phyloP scores from a whole-genome alignment of 768 basidiomycete genomes.

The Terana coerulea region DNA sequence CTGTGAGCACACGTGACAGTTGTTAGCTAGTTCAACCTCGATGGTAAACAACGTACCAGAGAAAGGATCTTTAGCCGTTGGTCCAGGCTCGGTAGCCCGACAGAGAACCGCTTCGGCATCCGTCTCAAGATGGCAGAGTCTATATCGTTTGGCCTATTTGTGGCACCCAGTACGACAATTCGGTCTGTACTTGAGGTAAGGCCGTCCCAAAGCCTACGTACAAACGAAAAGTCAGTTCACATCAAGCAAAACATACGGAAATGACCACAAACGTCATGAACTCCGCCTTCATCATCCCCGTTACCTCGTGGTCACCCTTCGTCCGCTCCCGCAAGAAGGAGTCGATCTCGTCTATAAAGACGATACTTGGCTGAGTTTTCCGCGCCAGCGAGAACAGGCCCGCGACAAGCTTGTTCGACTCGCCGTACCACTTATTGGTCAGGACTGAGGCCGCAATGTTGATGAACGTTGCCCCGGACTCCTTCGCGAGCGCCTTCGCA shows the following conservation, averaged over 20 bases:
- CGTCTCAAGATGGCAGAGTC: conserved; percentile 84
- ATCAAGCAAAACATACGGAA: not conserved
- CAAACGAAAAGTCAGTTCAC: not conserved
- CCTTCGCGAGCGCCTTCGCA: conserved; percentile 97
- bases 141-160: conserved; percentile 92
- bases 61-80: conserved; percentile 83
- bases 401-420: conserved; percentile 93
- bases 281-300: conserved; percentile 97
- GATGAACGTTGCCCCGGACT: conserved; percentile 96
- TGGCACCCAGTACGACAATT: conserved; percentile 90
- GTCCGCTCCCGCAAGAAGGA: conserved; percentile 88
- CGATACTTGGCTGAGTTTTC: conserved; percentile 92
- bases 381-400: conserved; percentile 91
- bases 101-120: conserved; percentile 96
- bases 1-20: conserved; percentile 33
- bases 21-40: not conserved
- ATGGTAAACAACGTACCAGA: conserved; percentile 45
- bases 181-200: conserved; percentile 75
- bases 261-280: conserved; percentile 76
- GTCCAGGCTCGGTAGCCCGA: conserved; percentile 71
- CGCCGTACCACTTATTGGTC: conserved; percentile 83
- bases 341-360: conserved; percentile 99
- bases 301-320: conserved; percentile 92
- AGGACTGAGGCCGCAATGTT: conserved; percentile 74
- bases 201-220: conserved; percentile 87